Percentiles rank a stretch among this genome's conserved stretches.
Evolutionary conservation across 1,284 basidiomycete species (phyloP).

Genomic region (Rhodotorula sp.): DNA sequence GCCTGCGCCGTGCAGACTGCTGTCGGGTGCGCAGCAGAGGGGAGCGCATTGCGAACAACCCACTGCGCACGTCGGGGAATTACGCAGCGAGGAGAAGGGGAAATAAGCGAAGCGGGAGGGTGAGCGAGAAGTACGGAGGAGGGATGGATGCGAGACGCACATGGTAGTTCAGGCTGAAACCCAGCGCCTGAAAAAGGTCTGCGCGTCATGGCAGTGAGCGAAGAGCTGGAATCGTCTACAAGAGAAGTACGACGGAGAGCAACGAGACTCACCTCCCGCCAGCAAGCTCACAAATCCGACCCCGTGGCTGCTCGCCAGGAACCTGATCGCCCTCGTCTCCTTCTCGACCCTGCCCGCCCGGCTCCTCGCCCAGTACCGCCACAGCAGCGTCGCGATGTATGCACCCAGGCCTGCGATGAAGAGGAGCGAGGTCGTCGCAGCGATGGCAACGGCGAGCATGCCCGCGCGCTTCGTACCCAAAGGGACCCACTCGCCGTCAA

Average conservation of each 20-base stretch:
- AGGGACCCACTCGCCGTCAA: slow-evolving; percentile 5
- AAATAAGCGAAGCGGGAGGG: too few species aligned
- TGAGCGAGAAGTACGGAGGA: too few species aligned
- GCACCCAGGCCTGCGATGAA: not conserved
- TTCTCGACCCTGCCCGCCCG: not conserved
- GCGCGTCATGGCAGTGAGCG: not conserved
- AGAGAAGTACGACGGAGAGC: too few species aligned
- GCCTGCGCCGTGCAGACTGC: slow-evolving; percentile 50
- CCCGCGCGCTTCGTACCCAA: slow-evolving; percentile 12
- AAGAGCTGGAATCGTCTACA: not conserved
- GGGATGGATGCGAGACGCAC: not conserved
- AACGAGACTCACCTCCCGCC: slow-evolving; percentile 4
- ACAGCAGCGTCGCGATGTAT: slow-evolving; percentile 8
- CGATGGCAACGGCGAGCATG: slow-evolving; percentile 17
- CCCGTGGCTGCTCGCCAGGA: slow-evolving; percentile 10
- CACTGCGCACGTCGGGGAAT: slow-evolving; percentile 2
- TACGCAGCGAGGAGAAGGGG: too few species aligned
- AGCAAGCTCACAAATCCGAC: slow-evolving; percentile 11
- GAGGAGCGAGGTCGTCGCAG: slow-evolving; percentile 12
- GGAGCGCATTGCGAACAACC: slow-evolving; percentile 1
- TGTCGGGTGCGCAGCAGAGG: not conserved
- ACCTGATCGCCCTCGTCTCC: slow-evolving; percentile 18
- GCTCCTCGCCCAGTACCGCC: not conserved
- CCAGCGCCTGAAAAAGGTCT: slow-evolving; percentile 26
- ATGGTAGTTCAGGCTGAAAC: slow-evolving; percentile 18